These are phyloP conservation scores for Trichoderma sp. DNA, from an alignment of 2,329 filamentous ascomycete genomes.

Conservation along the genomic window DNA sequence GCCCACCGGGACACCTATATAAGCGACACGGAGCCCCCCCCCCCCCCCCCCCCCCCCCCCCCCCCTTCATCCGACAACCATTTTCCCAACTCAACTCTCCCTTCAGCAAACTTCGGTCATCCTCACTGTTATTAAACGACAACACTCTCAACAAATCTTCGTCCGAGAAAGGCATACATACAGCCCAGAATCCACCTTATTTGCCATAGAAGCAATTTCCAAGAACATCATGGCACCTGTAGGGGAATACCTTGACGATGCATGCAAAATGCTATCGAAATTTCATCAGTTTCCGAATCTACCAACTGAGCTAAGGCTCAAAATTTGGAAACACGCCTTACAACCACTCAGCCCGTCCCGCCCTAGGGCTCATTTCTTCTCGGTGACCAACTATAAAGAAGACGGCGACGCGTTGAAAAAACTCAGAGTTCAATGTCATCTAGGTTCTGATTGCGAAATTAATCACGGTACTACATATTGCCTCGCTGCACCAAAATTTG, in stretches of 20 bases:
- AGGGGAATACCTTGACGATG: neutral
- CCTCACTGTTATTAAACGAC: neutral
- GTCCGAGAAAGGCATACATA: neutral
- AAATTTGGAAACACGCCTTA: slow-evolving; percentile 18
- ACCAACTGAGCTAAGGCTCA: neutral
- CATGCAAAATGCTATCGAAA: neutral
- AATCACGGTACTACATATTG: neutral
- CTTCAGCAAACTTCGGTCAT: neutral
- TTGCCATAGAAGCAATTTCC: neutral
- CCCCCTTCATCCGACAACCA: neutral
- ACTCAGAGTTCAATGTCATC: slow-evolving; percentile 6
- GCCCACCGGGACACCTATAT: too few relatives aligned
- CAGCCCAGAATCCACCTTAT: neutral
- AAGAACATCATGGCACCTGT: neutral
- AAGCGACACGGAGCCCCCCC: too few relatives aligned
- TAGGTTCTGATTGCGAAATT: neutral
- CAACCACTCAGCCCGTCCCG: neutral
- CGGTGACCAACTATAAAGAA: neutral
- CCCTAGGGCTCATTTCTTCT: slow-evolving; percentile 6
- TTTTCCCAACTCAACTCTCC: neutral
- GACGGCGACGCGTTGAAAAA: neutral
- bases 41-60: too few relatives aligned
- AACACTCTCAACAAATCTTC: neutral
- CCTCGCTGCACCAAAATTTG: slow-evolving; percentile 1
- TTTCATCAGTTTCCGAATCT: slow-evolving; percentile 4